Evolutionary conservation across 2,329 filamentous ascomycete genomes (phyloP).

Genomic region (Cercospora nicotianae): DNA sequence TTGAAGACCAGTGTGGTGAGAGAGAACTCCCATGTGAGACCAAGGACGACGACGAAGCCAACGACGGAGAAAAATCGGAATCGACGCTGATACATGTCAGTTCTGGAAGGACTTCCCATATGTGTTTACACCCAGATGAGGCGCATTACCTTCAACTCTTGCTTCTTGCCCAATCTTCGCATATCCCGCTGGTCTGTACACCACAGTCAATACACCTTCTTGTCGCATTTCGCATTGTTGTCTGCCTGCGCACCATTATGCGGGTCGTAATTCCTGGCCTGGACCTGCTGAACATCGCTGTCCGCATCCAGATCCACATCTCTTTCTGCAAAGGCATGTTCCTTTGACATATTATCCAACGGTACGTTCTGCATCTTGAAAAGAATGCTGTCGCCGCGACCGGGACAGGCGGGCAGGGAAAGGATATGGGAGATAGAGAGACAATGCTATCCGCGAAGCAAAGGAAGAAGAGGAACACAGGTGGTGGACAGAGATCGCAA

Average conservation of each 20-base stretch:
- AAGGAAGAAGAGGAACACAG: not conserved
- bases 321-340: constrained; percentile 17
- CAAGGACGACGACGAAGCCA: constrained; percentile 34
- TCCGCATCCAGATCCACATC: constrained; percentile 20
- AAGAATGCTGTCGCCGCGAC: not conserved
- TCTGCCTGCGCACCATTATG: constrained; percentile 18
- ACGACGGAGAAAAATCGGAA: constrained; percentile 36
- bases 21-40: constrained; percentile 32
- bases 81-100: constrained; percentile 28
- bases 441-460: constrained; percentile 1
- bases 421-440: not conserved
- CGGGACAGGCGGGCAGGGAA: not conserved
- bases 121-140: not conserved
- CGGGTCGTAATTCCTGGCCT: constrained; percentile 28
- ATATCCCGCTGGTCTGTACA: constrained; percentile 28
- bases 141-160: constrained; percentile 25
- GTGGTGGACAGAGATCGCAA: not conserved
- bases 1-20: constrained; percentile 29
- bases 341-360: constrained; percentile 20
- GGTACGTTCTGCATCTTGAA: constrained; percentile 22
- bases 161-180: constrained; percentile 29
- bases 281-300: constrained; percentile 24
- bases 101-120: not conserved
- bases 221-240: not conserved
- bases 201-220: not conserved